Conservation (phyloP, 2,329 filamentous ascomycete genomes). For the Chaetomium sp. region DNA sequence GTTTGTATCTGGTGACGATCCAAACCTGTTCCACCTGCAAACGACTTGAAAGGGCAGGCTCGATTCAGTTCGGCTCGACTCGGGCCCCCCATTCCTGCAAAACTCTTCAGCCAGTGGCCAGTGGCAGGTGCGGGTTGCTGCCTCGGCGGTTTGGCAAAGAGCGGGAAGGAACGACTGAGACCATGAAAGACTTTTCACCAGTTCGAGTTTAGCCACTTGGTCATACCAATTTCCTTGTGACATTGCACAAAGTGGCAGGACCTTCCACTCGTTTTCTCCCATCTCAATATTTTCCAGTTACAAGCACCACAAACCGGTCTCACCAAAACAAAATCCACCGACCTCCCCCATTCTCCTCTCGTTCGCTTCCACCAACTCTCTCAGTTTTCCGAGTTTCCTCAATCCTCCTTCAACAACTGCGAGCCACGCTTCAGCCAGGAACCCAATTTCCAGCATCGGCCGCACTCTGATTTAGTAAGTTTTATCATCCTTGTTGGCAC, state of each 20-base stretch:
- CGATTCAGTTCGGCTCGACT: background rate
- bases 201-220: background rate
- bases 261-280: constrained; percentile 18
- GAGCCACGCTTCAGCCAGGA: background rate
- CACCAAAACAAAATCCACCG: background rate
- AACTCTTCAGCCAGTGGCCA: too few species aligned
- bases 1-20: background rate
- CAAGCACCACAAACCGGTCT: background rate
- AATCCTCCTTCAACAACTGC: background rate
- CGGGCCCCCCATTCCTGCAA: background rate
- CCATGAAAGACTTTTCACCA: background rate
- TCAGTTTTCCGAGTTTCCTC: background rate
- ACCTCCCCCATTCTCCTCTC: background rate
- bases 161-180: constrained; percentile 7
- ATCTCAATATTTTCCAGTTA: constrained; percentile 1
- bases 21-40: background rate
- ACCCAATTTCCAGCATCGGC: background rate
- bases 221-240: constrained; percentile 11
- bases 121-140: background rate
- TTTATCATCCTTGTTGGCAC: background rate
- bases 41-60: background rate
- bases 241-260: constrained; percentile 11
- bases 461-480: background rate
- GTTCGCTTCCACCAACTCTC: background rate
- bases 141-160: background rate